These are phyloP conservation scores for Recurvomyces mirabilis DNA, from an alignment of 495 filamentous ascomycete genomes.

Conservation along the genomic window DNA sequence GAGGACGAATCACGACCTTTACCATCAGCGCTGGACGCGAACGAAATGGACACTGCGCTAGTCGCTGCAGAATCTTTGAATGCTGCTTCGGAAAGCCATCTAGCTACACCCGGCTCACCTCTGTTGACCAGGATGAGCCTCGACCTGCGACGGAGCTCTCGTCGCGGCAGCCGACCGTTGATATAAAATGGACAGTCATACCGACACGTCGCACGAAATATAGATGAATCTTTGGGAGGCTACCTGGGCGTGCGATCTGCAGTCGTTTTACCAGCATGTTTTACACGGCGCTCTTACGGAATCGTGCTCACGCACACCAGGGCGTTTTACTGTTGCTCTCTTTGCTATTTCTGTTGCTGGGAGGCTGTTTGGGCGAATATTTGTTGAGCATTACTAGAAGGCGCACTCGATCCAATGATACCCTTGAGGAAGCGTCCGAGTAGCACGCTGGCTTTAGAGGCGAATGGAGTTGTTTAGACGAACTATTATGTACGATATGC, in stretches of 20 bases:
- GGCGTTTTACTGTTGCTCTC: neutral
- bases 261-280: neutral
- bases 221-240: conserved; percentile 14
- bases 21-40: conserved; percentile 11
- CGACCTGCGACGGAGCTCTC: conserved; percentile 14
- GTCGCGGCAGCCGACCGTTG: conserved; percentile 7
- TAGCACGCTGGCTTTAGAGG: no score
- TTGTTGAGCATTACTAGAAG: neutral
- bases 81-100: conserved; percentile 8
- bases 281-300: conserved; percentile 4
- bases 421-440: no score
- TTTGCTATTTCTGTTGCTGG: neutral
- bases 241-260: conserved; percentile 1
- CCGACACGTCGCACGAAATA: no score
- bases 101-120: conserved; percentile 15
- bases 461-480: no score
- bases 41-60: conserved; percentile 13
- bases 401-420: neutral
- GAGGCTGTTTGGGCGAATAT: conserved; percentile 6
- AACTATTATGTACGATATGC: no score
- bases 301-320: conserved; percentile 15
- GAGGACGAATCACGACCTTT: neutral
- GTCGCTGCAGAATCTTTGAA: conserved; percentile 17
- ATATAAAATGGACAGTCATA: no score
- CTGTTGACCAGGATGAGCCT: conserved; percentile 15